Base-by-base conservation (phyloP, 495 filamentous ascomycete genomes). In the Podospora didyma region DNA sequence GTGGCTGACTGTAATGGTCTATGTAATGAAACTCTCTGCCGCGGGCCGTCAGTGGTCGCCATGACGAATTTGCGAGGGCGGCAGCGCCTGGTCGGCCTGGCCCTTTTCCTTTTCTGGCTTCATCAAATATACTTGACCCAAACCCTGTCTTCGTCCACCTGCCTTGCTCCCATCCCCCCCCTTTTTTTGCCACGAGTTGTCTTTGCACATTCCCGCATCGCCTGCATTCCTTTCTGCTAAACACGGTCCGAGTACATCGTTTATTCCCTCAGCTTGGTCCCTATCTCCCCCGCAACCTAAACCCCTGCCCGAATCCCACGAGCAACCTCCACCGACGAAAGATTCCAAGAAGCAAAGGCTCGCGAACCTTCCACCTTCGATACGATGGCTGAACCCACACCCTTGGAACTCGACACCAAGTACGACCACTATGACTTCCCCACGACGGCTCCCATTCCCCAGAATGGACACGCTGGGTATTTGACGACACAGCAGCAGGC, bases 381-480 rank as follows among this genome's bases (percentile, higher is more conserved):
- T 52, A 64, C 50, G 50, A 65, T 50, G 56, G 53, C 66, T 47
- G 48, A 50, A 42, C 55, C 60, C 56, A 37, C 60, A 35, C 63
- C 67, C 59, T 73, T 89, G 71, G 74, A 85, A 68, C 77, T 84
- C 53, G 88, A 96, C 71, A 79, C 89, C 63, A 96, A 96, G 74
- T 97, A 97, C 79, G 93, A 98, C 74, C 73, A 93, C 76, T 96
- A 96, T 76, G 93, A 96, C 69, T 97, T 79, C 75, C 94, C 94
- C 50, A 92, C 85, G 51, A 91, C 80, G 22, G 83, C 86, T 44
- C 85, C 89, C 39, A 79, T 81, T 46, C 64, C 78, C 11, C 81
- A 86, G 62, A 73, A 75, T 60, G 94, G 94, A 46, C 94, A 97
- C 71, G 87, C 94, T 54, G 94, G 94, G 65, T 85, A 93, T 70